Evolutionary conservation across 768 basidiomycete species (phyloP), one percentile per base, ranked within the genome.

Genomic region (Macrolepiota albuminosa): DNA sequence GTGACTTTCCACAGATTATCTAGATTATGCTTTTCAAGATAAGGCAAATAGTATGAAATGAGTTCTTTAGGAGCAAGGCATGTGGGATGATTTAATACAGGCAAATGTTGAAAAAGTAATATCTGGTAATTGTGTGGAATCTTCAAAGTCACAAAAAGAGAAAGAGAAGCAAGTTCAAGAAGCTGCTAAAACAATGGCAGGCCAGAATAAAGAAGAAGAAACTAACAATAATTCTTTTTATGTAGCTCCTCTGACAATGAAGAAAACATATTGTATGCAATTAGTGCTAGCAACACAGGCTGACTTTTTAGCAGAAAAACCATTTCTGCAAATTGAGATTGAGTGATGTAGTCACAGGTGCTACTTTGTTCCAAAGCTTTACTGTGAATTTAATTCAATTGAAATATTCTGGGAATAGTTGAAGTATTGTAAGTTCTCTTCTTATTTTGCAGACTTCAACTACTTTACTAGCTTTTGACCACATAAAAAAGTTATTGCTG

Each of bases 271-370:
- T 9, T 48, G 47, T 7, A 31, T 48, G 47, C 8, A 4, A 7
- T 3, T 0, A 48, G 47, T 48, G 1, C 47, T 48, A 31, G 47
- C 29, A 18, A 4, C 7, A 9, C 47, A 48, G 16, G 47, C 59
- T 8, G 68, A 67, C 48, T 67, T 68, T 14, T 42, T 46, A 31
- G 36, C 54, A 31, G 63, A 69, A 33, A 67, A 64, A 10, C 62
- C 67, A 51, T 49, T 64, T 18, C 24, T 69, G 4, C 63, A 67
- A 31, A 33, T 55, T 13, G 36, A 57, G 3, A 54, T 54, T 36
- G 21, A 39, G 53, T 0, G 9, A 7, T 5, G 21, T 29, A 16
- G 37, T 40, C 39, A 54, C 24, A 42, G 42, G 14, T 42, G 8
- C 6, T 54, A 54, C 53, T 42, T 39, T 16, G 8, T 42, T 2